phyloP scores from a whole-genome alignment of 345 rosid species.

The Rhodamnia argentea region DNA sequence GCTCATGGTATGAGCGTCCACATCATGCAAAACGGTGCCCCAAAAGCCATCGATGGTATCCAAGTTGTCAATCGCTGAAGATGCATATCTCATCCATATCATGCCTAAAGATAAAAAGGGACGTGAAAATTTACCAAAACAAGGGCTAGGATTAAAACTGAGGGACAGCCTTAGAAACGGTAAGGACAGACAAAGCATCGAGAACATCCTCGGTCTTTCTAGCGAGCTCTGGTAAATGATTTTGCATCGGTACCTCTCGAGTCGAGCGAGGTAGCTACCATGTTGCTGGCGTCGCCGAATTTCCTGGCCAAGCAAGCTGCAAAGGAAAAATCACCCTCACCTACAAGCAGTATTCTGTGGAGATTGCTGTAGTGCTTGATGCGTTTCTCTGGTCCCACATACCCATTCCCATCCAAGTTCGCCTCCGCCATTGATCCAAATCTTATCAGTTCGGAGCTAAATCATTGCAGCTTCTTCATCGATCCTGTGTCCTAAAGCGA shows the following conservation, averaged over 20 bases:
- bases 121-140: too few relatives aligned
- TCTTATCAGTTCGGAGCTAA: background rate
- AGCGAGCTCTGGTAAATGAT: background rate
- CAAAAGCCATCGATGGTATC: constrained; percentile 1
- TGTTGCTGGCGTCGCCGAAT: constrained; percentile 36
- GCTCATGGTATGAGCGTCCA: constrained; percentile 16
- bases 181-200: background rate
- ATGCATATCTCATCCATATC: background rate
- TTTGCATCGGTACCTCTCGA: constrained; percentile 1
- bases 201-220: background rate
- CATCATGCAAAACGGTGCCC: constrained; percentile 19
- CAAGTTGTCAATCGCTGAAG: constrained; percentile 8
- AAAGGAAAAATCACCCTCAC: constrained; percentile 60
- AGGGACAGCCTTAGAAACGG: background rate
- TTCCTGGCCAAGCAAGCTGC: constrained; percentile 31
- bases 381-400: constrained; percentile 11
- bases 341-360: constrained; percentile 43
- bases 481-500: background rate
- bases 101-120: background rate
- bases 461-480: background rate
- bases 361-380: constrained; percentile 22
- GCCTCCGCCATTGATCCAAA: background rate
- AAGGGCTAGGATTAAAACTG: background rate
- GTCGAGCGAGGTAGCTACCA: constrained; percentile 43
- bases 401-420: background rate